A percentile compares a stretch with the other conserved stretches of the same genome.
Conservation (phyloP, 2,329 filamentous ascomycete species). For the Arthroderma sp. region DNA sequence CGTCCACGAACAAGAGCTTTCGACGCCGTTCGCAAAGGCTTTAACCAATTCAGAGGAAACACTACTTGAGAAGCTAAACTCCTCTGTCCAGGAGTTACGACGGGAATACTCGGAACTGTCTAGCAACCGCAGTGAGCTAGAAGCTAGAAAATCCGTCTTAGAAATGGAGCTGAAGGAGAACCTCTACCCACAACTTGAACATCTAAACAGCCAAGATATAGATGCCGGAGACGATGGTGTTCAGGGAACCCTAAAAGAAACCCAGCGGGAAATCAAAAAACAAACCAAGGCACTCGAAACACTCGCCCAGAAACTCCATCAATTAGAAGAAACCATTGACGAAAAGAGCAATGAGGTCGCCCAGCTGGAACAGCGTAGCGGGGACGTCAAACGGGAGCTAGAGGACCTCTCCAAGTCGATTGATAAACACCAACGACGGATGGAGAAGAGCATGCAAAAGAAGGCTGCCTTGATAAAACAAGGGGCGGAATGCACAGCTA, state of each 20-base stretch:
- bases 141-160: slow-evolving; percentile 66
- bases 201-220: slow-evolving; percentile 63
- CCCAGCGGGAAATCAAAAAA: slow-evolving; percentile 68
- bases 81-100: slow-evolving; percentile 58
- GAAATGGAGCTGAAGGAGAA: slow-evolving; percentile 86
- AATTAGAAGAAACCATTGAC: slow-evolving; percentile 64
- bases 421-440: slow-evolving; percentile 71
- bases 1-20: slow-evolving; percentile 67
- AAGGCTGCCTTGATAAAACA: slow-evolving; percentile 67
- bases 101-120: slow-evolving; percentile 65
- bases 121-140: slow-evolving; percentile 59
- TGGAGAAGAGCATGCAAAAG: slow-evolving; percentile 85
- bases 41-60: slow-evolving; percentile 70
- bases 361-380: slow-evolving; percentile 45
- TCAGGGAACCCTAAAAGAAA: slow-evolving; percentile 58
- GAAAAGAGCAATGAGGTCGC: slow-evolving; percentile 40
- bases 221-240: slow-evolving; percentile 48
- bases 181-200: slow-evolving; percentile 71
- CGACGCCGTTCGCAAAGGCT: slow-evolving; percentile 83
- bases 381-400: slow-evolving; percentile 56
- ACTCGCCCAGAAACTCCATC: slow-evolving; percentile 55
- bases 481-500: slow-evolving; percentile 67
- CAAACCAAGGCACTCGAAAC: slow-evolving; percentile 54
- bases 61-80: slow-evolving; percentile 59
- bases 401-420: slow-evolving; percentile 66